These are phyloP conservation scores for Pichia sp. DNA, from an alignment of 1,139 yeast genomes.

Conservation along the genomic window DNA sequence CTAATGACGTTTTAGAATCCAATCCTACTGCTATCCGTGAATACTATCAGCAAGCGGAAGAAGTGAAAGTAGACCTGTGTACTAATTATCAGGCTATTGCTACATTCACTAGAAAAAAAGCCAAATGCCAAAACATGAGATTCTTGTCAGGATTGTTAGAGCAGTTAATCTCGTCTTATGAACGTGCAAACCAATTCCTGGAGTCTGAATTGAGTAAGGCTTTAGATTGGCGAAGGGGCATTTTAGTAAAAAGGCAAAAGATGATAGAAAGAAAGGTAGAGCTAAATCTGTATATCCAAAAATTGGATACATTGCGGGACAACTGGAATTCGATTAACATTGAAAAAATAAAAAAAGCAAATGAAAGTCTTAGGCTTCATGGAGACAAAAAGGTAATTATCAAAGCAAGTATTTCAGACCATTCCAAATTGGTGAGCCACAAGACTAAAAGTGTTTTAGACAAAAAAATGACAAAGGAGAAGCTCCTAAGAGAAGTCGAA, in stretches of 20 bases:
- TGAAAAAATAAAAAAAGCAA: slow-evolving; percentile 10
- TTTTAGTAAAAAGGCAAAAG: slow-evolving; percentile 24
- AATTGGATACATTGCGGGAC: slow-evolving; percentile 12
- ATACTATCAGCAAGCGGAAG: slow-evolving; percentile 27
- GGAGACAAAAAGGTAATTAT: slow-evolving; percentile 1
- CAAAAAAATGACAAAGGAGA: slow-evolving; percentile 5
- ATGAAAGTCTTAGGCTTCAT: slow-evolving; percentile 1
- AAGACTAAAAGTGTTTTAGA: neutral
- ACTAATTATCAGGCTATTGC: slow-evolving; percentile 32
- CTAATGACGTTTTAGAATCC: slow-evolving; percentile 26
- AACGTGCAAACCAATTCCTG: slow-evolving; percentile 21
- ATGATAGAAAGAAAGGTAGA: slow-evolving; percentile 24
- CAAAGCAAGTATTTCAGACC: slow-evolving; percentile 5
- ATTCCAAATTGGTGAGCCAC: neutral
- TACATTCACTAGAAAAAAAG: slow-evolving; percentile 28
- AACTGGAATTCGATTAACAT: slow-evolving; percentile 16
- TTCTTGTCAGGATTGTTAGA: slow-evolving; percentile 28
- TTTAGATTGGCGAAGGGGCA: slow-evolving; percentile 24
- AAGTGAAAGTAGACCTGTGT: slow-evolving; percentile 24
- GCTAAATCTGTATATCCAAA: slow-evolving; percentile 15
- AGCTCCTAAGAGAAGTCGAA: slow-evolving; percentile 11
- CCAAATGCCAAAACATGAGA: slow-evolving; percentile 28
- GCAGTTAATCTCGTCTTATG: slow-evolving; percentile 27
- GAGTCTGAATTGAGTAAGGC: slow-evolving; percentile 23
- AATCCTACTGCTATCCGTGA: slow-evolving; percentile 31